Evolutionary conservation across 164 flowering plant genomes (phyloP).

Genomic region (Magnolia kwangsiensis): DNA sequence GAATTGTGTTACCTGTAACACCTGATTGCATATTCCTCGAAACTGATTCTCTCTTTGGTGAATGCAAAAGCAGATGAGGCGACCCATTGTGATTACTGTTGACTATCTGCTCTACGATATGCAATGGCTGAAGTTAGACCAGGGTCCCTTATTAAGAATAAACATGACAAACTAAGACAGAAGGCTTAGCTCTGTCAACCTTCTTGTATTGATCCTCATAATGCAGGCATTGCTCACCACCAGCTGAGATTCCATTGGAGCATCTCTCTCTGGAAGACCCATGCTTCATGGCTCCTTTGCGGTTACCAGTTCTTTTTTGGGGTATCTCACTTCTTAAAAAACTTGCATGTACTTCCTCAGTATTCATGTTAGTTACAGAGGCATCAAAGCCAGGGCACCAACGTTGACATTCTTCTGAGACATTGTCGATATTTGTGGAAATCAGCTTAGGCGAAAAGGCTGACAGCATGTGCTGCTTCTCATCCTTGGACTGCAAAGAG

Average conservation of each 20-base stretch:
- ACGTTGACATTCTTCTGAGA: conserved; percentile 14
- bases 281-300: conserved; percentile 8
- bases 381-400: background rate
- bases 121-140: conserved; percentile 22
- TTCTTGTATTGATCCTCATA: conserved; percentile 17
- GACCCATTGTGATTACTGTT: conserved; percentile 5
- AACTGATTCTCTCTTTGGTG: conserved; percentile 15
- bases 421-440: conserved; percentile 5
- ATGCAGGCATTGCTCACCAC: conserved; percentile 16
- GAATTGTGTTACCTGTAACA: conserved; percentile 13
- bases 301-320: conserved; percentile 6
- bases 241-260: conserved; percentile 13
- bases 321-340: conserved; percentile 3
- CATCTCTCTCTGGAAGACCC: conserved; percentile 11
- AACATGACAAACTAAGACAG: conserved; percentile 17
- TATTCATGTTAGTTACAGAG: conserved; percentile 10
- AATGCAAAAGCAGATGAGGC: conserved; percentile 9
- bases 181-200: conserved; percentile 19
- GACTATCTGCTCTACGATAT: conserved; percentile 24
- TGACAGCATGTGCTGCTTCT: background rate
- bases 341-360: conserved; percentile 4
- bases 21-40: conserved; percentile 14
- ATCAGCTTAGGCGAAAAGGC: conserved; percentile 1
- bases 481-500: conserved; percentile 22
- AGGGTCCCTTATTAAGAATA: conserved; percentile 1